phyloP scores from a whole-genome alignment of 2,329 filamentous ascomycete genomes.

The Arthroderma sp. region DNA sequence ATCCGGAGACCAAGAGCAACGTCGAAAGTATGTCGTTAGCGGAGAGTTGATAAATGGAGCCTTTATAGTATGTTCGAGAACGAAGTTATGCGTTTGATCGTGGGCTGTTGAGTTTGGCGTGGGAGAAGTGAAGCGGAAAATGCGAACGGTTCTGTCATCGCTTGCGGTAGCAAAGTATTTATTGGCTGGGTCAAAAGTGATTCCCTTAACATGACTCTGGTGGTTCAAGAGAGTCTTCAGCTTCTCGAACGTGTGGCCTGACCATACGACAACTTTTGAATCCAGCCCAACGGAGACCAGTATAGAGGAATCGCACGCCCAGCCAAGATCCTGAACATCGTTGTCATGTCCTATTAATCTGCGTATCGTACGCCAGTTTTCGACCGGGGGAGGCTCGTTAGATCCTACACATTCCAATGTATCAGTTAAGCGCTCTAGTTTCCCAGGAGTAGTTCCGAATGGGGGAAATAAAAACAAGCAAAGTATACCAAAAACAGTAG shows the following conservation, averaged over 20 bases:
- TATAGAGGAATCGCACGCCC: conserved; percentile 92
- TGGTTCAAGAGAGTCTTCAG: conserved; percentile 86
- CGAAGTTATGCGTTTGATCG: conserved; percentile 94
- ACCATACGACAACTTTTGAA: conserved; percentile 98
- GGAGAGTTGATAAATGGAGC: conserved; percentile 82
- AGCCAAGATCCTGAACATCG: conserved; percentile 93
- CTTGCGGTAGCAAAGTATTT: conserved; percentile 98
- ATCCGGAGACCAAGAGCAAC: conserved; percentile 96
- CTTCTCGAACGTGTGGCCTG: conserved; percentile 94
- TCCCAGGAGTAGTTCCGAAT: background rate
- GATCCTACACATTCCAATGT: conserved; percentile 39
- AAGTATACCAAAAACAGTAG: conserved; percentile 64
- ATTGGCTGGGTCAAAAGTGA: conserved; percentile 96
- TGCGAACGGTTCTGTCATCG: conserved; percentile 91
- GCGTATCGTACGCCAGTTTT: conserved; percentile 95
- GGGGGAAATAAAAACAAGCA: background rate
- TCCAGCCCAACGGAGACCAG: conserved; percentile 91
- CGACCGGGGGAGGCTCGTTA: conserved; percentile 80
- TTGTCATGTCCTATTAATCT: conserved; percentile 94
- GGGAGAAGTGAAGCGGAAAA: conserved; percentile 88
- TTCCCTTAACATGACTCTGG: conserved; percentile 95
- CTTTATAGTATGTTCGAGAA: conserved; percentile 81
- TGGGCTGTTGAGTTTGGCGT: conserved; percentile 83
- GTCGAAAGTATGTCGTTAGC: conserved; percentile 87
- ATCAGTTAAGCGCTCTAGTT: conserved; percentile 1